Evolutionary conservation across 2,329 filamentous ascomycete genomes (phyloP).

Genomic region (Ophiostoma ips): DNA sequence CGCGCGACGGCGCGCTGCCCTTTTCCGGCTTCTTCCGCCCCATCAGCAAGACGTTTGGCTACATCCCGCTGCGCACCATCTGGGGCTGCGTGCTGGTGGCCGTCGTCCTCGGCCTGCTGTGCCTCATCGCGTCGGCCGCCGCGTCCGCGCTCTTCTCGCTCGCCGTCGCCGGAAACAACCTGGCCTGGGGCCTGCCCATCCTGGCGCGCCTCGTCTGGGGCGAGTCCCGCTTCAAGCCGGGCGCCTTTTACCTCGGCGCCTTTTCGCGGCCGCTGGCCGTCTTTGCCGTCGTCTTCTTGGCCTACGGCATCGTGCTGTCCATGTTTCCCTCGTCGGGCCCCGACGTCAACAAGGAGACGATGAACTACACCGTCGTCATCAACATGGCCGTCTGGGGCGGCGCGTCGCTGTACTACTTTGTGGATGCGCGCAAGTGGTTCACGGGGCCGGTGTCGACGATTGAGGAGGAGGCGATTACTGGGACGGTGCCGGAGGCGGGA

Average conservation of each 20-base stretch:
- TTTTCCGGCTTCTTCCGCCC: constrained; percentile 43
- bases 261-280: constrained; percentile 39
- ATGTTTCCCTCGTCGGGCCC: constrained; percentile 47
- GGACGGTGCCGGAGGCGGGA: neutral
- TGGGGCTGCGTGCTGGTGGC: constrained; percentile 38
- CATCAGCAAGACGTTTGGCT: constrained; percentile 39
- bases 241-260: constrained; percentile 43
- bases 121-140: constrained; percentile 42
- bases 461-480: constrained; percentile 15
- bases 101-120: constrained; percentile 41
- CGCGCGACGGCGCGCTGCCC: constrained; percentile 45
- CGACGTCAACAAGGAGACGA: constrained; percentile 31
- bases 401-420: constrained; percentile 38
- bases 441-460: constrained; percentile 45
- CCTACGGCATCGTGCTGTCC: constrained; percentile 39
- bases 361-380: constrained; percentile 53
- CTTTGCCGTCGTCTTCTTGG: constrained; percentile 37
- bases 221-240: constrained; percentile 40
- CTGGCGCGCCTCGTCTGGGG: constrained; percentile 45
- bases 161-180: constrained; percentile 44
- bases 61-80: constrained; percentile 42
- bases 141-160: constrained; percentile 46
- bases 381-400: constrained; percentile 45
- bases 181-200: constrained; percentile 46
- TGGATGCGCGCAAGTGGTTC: constrained; percentile 46